Evolutionary conservation across 768 basidiomycete species (phyloP).

Genomic region (Astraeus odoratus): DNA sequence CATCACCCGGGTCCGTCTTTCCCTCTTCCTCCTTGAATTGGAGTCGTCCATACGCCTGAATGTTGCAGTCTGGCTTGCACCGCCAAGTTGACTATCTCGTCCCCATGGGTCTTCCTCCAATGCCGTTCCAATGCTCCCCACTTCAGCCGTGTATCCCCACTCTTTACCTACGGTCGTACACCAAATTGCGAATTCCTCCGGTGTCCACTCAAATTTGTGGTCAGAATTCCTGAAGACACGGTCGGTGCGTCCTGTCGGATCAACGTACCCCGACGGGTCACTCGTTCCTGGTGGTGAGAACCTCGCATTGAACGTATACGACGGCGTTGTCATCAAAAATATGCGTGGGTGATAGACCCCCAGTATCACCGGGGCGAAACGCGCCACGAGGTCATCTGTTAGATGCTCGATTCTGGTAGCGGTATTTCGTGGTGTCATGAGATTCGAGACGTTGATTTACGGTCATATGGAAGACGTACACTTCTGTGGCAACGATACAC

Average conservation of each 20-base stretch:
- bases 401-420: conserved; percentile 71
- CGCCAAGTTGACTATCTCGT: conserved; percentile 56
- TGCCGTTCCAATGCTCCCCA: conserved; percentile 53
- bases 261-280: conserved; percentile 46
- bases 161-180: conserved; percentile 47
- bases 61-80: conserved; percentile 59
- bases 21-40: conserved; percentile 28
- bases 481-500: conserved; percentile 74
- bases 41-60: conserved; percentile 46
- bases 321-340: conserved; percentile 79
- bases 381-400: conserved; percentile 45
- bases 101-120: conserved; percentile 62
- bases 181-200: conserved; percentile 62
- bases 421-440: background rate
- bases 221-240: conserved; percentile 76
- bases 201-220: conserved; percentile 89
- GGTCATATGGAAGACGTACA: too few relatives aligned
- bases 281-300: conserved; percentile 53
- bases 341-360: conserved; percentile 71
- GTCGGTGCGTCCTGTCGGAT: conserved; percentile 70
- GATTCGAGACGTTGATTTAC: too few relatives aligned
- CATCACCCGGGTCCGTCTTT: conserved; percentile 5
- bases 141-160: conserved; percentile 69
- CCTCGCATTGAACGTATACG: conserved; percentile 73
- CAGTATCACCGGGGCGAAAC: conserved; percentile 65